Evolutionary conservation across 208 protist genomes (phyloP).

Genomic region (Leptomonas seymouri): DNA sequence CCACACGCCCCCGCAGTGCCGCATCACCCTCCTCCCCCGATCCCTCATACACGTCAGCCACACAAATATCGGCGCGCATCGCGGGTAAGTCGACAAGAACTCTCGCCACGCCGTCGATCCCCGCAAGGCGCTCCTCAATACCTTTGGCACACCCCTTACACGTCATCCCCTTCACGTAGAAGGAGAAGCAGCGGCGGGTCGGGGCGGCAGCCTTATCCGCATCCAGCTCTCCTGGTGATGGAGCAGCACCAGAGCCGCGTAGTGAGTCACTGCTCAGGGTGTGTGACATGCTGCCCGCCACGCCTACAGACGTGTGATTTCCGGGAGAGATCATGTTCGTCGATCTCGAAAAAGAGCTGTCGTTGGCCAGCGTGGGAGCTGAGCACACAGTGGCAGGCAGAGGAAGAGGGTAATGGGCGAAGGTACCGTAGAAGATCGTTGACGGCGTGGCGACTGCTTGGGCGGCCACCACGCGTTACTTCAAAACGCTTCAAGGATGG

Average conservation of each 20-base stretch:
- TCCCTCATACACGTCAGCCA: neutral
- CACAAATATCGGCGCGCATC: constrained; percentile 15
- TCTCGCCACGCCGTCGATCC: constrained; percentile 29
- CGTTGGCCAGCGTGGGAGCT: neutral
- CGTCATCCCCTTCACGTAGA: constrained; percentile 69
- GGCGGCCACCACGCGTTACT: neutral
- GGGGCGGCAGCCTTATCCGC: neutral
- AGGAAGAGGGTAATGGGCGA: constrained; percentile 1
- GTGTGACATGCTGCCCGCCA: neutral
- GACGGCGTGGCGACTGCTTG: constrained; percentile 4
- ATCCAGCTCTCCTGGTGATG: neutral
- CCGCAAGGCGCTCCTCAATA: constrained; percentile 39
- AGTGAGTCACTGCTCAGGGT: constrained; percentile 4
- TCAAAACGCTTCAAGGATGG: neutral
- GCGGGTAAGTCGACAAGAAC: constrained; percentile 47
- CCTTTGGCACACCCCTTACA: constrained; percentile 59
- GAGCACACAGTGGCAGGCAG: neutral
- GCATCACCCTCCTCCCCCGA: neutral
- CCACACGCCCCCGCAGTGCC: constrained; percentile 1
- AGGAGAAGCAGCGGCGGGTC: neutral
- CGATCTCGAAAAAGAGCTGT: constrained; percentile 2
- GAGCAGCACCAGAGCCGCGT: neutral
- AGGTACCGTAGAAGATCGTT: constrained; percentile 10
- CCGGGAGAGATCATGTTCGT: neutral
- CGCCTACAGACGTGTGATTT: neutral